Base-by-base conservation (phyloP, 768 basidiomycete genomes). In the Tylopilus plumbeoviolaceoides region DNA sequence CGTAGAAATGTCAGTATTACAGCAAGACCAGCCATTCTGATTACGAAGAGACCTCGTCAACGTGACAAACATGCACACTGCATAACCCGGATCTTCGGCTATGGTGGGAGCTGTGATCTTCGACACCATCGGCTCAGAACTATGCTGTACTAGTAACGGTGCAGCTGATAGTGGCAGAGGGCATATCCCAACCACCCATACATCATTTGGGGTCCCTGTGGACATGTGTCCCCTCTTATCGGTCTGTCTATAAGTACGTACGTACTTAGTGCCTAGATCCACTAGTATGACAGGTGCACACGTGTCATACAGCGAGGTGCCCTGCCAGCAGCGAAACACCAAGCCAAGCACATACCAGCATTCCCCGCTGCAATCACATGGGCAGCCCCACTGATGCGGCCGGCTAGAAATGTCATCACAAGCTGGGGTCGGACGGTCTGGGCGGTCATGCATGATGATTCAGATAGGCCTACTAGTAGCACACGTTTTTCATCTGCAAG, bases 1-100 rank as follows among this genome's bases (percentile, higher is more conserved):
- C 7, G 28, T 30, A 30, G 28, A 10, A 7, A 30, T 30, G 28
- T 30, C 8, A 30, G 28, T 30, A 30, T 30, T 50, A 64, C 63
- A 63, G 59, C 23, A 44, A 51, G 15, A 15, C 17, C 38, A 7
- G 38, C 28, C 28, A 35, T 23, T 50, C 40, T 36, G 38, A 50
- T 59, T 52, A 51, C 50, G 41, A 25, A 50, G 15, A 42, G 41
- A 10, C 41, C 48, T 1, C 7, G 28, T 7, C 7, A 30, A 30
- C 10, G 7, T 21, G n/a, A 25, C 18, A 31, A 41, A 47, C 18
- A 10, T 11, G 21, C 12, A 14, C 23, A 23, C 33, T 5, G 33
- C 5, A 15, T 15, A 30, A 3, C 28, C 28, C 28, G 28, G 28
- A 10, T 30, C 7, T 30, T 23, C 23, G 28, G 28, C 28, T 23